These are phyloP conservation scores for Mucor saturninus DNA, from an alignment of 371 early-diverging fungal species.

Conservation along the genomic window DNA sequence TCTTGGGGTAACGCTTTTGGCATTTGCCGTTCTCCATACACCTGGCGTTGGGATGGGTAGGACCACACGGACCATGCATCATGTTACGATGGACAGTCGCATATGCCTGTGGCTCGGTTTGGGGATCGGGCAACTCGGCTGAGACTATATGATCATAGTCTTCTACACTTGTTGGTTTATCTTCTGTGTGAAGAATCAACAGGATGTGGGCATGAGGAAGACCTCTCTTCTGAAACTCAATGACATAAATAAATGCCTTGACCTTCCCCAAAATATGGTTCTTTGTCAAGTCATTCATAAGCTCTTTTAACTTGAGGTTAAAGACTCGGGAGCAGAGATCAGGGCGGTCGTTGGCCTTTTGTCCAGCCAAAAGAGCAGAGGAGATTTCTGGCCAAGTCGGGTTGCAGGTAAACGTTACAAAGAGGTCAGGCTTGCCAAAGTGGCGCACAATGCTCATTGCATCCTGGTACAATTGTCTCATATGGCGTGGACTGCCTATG, in stretches of 20 bases:
- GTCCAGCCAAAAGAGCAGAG: constrained; percentile 19
- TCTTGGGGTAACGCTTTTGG: constrained; percentile 1
- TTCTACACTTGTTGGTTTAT: constrained; percentile 25
- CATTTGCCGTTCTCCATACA: constrained; percentile 28
- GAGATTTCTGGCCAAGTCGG: constrained; percentile 40
- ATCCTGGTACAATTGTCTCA: constrained; percentile 36
- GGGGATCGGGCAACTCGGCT: constrained; percentile 37
- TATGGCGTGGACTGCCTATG: constrained; percentile 27
- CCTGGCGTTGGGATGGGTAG: constrained; percentile 14
- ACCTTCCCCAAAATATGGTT: constrained; percentile 28
- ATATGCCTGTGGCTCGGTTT: constrained; percentile 24
- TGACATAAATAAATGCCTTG: constrained; percentile 12
- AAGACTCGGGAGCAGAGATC: constrained; percentile 32
- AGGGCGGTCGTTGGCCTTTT: constrained; percentile 18
- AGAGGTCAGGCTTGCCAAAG: constrained; percentile 40
- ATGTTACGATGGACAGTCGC: constrained; percentile 32
- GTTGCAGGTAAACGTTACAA: constrained; percentile 48
- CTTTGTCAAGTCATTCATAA: constrained; percentile 28
- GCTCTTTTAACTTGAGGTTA: constrained; percentile 22
- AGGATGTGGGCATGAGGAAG: constrained; percentile 41
- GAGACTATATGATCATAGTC: constrained; percentile 30
- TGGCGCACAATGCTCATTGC: constrained; percentile 28
- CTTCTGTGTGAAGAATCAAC: constrained; percentile 24
- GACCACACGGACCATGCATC: constrained; percentile 46
- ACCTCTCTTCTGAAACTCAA: constrained; percentile 42